Percentiles rank a stretch among this genome's conserved stretches.
phyloP scores from a whole-genome alignment of 352 stramenopile genomes.

The Phytopythium oedochilum region DNA sequence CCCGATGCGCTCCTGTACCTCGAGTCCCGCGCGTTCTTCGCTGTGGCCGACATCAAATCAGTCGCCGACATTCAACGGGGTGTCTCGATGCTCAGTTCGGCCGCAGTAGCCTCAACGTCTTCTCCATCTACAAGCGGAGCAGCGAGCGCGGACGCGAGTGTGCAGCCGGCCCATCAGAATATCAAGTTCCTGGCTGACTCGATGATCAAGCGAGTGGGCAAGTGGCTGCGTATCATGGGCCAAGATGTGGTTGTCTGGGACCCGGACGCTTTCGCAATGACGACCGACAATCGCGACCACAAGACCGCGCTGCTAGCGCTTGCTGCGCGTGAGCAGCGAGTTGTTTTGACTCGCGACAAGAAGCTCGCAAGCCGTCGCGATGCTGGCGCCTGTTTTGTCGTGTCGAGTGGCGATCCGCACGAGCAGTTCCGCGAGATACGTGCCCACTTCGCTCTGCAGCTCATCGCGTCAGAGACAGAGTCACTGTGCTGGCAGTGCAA shows the following conservation, averaged over 20 bases:
- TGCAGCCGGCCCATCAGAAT: constrained; percentile 4
- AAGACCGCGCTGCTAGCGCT: constrained; percentile 41
- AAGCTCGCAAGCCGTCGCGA: constrained; percentile 62
- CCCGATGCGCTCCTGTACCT: constrained; percentile 40
- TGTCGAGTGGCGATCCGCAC: constrained; percentile 64
- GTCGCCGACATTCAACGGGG: constrained; percentile 33
- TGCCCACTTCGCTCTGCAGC: constrained; percentile 53
- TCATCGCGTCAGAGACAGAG: constrained; percentile 70
- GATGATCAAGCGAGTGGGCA: constrained; percentile 68
- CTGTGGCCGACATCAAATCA: constrained; percentile 24
- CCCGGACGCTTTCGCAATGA: constrained; percentile 22
- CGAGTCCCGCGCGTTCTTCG: constrained; percentile 33
- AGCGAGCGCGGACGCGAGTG: neutral
- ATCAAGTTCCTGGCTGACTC: constrained; percentile 74
- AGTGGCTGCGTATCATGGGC: constrained; percentile 73
- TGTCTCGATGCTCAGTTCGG: constrained; percentile 11
- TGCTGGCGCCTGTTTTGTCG: constrained; percentile 68
- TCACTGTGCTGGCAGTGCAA: constrained; percentile 71
- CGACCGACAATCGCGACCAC: constrained; percentile 27
- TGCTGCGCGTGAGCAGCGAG: constrained; percentile 58
- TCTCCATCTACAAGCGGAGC: neutral
- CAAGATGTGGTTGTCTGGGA: constrained; percentile 76
- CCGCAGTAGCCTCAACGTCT: neutral
- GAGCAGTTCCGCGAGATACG: constrained; percentile 78
- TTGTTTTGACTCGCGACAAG: constrained; percentile 72